Base-by-base conservation (phyloP, 2,329 filamentous ascomycete species). In the Pseudogymnoascus sp. region DNA sequence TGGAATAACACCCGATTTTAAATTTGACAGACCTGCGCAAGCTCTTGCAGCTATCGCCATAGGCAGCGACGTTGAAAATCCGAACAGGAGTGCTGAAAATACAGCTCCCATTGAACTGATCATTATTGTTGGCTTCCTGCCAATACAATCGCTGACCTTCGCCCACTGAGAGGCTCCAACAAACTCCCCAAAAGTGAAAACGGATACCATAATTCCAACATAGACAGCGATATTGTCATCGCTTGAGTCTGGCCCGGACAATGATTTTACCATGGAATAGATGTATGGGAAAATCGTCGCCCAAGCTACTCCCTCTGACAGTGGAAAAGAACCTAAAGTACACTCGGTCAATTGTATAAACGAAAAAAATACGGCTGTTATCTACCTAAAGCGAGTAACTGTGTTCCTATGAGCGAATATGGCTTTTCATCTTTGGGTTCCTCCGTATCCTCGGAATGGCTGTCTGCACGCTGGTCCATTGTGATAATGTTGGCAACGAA, bases 271-370 rank as follows among this genome's bases (percentile, higher is more conserved):
- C 92, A 97, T 96, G 78, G 89, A 92, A 78, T 96, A 96, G 68
- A 94, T 91, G 74, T 97, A 97, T 1, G 92, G 92, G 73, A 97
- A 96, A 69, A 96, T 96, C 59, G 91, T 96, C 90, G 96, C 96
- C 81, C 96, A 97, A 3, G 92, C 92, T 73, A 97, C 96, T 60
- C 92, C 92, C 74, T 97, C 92, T 79, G 45, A n/a, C 5, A 64
- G 25, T 15, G 36, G 62, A 35, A 64, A 64, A 4, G 37, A 45
- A 10, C 60, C 62, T 61, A 31, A 35, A 42, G 55, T 21, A 21
- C 21, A 21, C 21, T 21, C 21, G 2, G 21, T 21, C 2, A 21
- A 21, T 2, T 21, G 2, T 21, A 37, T 2, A 40, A 40, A 10
- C 12, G 12, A 40, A 5, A 40, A 21, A 10, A 10, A 18, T 40